Base-by-base conservation (phyloP, 768 basidiomycete species). In the Rhodotorula taiwanensis region DNA sequence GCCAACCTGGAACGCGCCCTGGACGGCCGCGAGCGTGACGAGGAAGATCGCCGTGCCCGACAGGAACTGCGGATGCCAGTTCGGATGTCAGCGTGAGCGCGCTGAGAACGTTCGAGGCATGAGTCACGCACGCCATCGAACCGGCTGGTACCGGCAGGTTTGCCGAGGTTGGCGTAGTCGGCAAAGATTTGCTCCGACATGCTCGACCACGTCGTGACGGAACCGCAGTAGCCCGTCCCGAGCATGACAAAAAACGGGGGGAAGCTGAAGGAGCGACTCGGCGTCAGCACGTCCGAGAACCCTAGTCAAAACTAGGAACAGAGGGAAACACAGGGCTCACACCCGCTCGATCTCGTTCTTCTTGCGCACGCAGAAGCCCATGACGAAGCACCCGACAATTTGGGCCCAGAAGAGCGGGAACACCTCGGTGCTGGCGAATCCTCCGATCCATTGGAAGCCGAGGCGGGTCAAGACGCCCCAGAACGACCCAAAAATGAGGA, bases 151-250 rank as follows among this genome's bases (percentile, higher is more conserved):
- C 64, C 64, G 58, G 79, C 74, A 51, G 79, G 81, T 15, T 78
- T 75, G 41, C 78, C 78, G 5, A 80, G 76, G 74, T 97, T 89
- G 1, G 86, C 79, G 84, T 92, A 98, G 0, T 90, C 87, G 56
- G 81, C 76, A 72, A 94, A 98, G 0, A 90, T 76, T 64, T 93
- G 89, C 15, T 88, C 74, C 76, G 97, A 89, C 95, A 95, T 98
- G 42, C 85, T 83, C 21, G 93, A 95, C 78, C 98, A 98, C 4
- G 92, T 97, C 15, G 95, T 99, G 70, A 98, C 76, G 3, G 90
- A 94, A 5, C 94, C 95, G 73, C 95, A 98, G 75, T 97, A 90
- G 20, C 90, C 92, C 86, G 92, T 95, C 0, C 91, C 89, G 18
- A 90, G 74, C 27, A 88, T 89, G 4, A 86, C 89, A 75, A 92